Evolutionary conservation across 495 filamentous ascomycete genomes (phyloP).

Genomic region (Penicillium argentinense): DNA sequence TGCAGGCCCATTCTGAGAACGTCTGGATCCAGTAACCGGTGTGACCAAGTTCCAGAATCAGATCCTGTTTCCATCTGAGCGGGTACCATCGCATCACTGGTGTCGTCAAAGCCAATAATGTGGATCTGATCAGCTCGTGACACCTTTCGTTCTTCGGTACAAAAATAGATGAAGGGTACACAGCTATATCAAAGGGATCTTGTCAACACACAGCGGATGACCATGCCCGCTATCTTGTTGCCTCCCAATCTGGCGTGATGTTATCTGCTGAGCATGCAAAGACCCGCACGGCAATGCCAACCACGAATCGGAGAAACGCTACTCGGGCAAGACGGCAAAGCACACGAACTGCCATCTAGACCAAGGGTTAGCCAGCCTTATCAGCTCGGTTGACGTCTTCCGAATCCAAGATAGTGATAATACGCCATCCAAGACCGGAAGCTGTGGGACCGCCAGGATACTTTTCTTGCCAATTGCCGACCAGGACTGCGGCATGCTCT

Average conservation of each 20-base stretch:
- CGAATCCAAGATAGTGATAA: constrained; percentile 5
- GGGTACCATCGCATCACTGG: constrained; percentile 16
- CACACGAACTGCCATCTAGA: not conserved
- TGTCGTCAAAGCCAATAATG: constrained; percentile 3
- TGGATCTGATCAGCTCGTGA: not conserved
- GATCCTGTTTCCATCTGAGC: constrained; percentile 5
- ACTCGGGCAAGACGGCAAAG: not conserved
- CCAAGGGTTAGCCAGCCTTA: constrained; percentile 8
- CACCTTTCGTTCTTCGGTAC: not conserved
- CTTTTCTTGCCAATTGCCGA: constrained; percentile 10
- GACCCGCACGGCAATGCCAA: not conserved
- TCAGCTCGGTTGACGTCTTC: constrained; percentile 7
- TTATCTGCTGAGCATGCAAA: not conserved
- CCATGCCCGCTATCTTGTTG: not conserved
- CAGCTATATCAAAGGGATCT: too few relatives aligned
- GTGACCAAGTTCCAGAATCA: constrained; percentile 19
- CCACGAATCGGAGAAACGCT: not conserved
- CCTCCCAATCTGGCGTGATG: not conserved
- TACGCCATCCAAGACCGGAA: not conserved
- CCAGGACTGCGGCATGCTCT: constrained; percentile 8
- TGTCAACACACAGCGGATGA: too few relatives aligned
- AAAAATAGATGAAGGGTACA: too few relatives aligned
- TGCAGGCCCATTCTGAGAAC: constrained; percentile 9
- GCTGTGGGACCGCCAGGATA: not conserved
- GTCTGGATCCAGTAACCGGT: constrained; percentile 20